Evolutionary conservation across 495 filamentous ascomycete genomes (phyloP), one percentile per base, ranked within the genome.

Genomic region (Lepraria neglecta): DNA sequence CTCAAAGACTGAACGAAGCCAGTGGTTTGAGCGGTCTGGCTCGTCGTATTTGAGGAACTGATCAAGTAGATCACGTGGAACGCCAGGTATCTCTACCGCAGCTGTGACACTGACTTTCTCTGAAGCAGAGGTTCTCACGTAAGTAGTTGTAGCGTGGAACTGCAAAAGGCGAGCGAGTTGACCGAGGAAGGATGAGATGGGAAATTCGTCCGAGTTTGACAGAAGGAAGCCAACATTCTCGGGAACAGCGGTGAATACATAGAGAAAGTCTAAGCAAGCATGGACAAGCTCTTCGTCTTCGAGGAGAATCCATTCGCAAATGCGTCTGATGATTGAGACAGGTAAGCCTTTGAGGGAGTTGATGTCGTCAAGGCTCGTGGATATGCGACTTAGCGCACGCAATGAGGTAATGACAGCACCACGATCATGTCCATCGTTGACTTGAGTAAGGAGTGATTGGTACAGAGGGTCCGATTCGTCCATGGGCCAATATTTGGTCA

Each of bases 271-370:
- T 27, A 97, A 79, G 59, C 87, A 90, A 33, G 90, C 89, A 55
- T 86, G 85, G 63, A 91, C 77, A 6, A 99, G 78, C 60, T 97
- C 95, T 62, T 95, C 90, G 68, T 99, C 95, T 59, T 96, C 90
- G 17, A 96, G 80, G 24, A 97, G 75, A 3, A 91, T 83, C 78
- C 89, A 91, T 65, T 88, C 83, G 64, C 84, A 85, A 64, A 97
- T 78, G 42, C 83, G 84, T 61, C 84, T 78, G 9, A 97, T 72
- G 5, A 82, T 80, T 6, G 74, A 56, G 30, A 78, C 74, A 0
- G 90, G 82, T n/a, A 97, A 83, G 60, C 82, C 81, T 51, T 83
- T 80, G 58, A 99, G 78, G 17, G 63, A 68, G 47, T 77, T 76
- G 12, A 81, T 86, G 45, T 87, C 86, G 7, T 90, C 82, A 31